Percentiles rank a stretch among this genome's conserved stretches.
Conservation (phyloP, 2,329 filamentous ascomycete genomes). For the Beauveria medogensis region DNA sequence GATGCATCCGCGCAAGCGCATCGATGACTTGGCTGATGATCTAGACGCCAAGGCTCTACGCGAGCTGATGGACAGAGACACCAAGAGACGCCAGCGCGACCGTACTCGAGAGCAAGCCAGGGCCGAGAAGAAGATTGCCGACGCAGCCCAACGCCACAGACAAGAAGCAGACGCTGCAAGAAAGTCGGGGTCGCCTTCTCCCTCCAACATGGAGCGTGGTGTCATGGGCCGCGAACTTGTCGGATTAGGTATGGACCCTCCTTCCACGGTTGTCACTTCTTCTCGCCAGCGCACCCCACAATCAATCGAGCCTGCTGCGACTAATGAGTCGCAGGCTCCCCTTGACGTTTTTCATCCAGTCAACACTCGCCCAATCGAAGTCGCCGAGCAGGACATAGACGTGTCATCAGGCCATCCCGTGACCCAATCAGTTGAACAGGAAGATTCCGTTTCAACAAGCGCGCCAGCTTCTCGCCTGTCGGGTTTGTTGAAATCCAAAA, state of each 20-base stretch:
- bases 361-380: conserved; percentile 18
- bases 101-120: conserved; percentile 59
- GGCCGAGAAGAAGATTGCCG: conserved; percentile 55
- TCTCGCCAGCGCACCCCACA: conserved; percentile 36
- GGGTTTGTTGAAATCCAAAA: conserved; percentile 37
- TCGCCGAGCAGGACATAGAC: conserved; percentile 15
- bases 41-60: conserved; percentile 77
- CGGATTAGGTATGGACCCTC: conserved; percentile 48
- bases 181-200: conserved; percentile 41
- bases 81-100: conserved; percentile 70
- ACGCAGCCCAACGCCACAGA: conserved; percentile 58
- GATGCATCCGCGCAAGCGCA: conserved; percentile 51
- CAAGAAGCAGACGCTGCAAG: conserved; percentile 48
- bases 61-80: conserved; percentile 84
- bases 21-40: conserved; percentile 71
- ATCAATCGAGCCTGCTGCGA: conserved; percentile 18
- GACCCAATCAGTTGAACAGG: background rate
- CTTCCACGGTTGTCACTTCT: conserved; percentile 48
- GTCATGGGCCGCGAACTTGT: conserved; percentile 50
- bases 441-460: conserved; percentile 15
- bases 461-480: conserved; percentile 21
- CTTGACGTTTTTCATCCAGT: conserved; percentile 24
- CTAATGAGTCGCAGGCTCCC: conserved; percentile 17
- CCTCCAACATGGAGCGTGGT: conserved; percentile 51
- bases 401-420: background rate